Evolutionary conservation across 768 basidiomycete species (phyloP).

Genomic region (Phanerodontia chrysosporium): DNA sequence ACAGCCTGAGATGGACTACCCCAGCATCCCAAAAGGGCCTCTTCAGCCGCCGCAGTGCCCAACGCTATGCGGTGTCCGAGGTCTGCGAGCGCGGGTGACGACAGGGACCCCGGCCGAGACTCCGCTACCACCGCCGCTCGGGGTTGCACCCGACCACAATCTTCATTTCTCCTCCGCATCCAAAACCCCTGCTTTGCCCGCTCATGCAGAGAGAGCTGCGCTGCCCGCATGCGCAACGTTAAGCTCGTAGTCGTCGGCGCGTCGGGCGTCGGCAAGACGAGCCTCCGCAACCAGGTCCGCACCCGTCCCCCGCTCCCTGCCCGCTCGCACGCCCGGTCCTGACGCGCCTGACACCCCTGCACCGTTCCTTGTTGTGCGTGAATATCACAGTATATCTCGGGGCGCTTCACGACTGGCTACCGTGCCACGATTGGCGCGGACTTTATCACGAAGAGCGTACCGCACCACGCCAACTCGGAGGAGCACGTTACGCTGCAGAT

Average conservation of each 20-base stretch:
- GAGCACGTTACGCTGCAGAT: constrained; percentile 67
- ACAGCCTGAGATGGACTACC: background rate
- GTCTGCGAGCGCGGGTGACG: background rate
- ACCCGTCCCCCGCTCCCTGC: background rate
- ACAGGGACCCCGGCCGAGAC: background rate
- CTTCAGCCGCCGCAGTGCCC: background rate
- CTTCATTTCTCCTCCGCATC: background rate
- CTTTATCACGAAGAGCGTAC: constrained; percentile 74
- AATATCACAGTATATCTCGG: constrained; percentile 60
- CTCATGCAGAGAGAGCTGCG: background rate
- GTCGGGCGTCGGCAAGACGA: constrained; percentile 84
- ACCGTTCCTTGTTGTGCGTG: background rate
- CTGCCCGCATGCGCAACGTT: constrained; percentile 60
- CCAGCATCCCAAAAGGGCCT: background rate
- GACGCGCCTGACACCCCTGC: background rate
- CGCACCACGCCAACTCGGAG: constrained; percentile 50
- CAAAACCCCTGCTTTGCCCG: background rate
- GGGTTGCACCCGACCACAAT: background rate
- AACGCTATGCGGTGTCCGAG: background rate
- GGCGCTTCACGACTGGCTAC: constrained; percentile 72
- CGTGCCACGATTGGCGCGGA: constrained; percentile 88
- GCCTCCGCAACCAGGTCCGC: constrained; percentile 67
- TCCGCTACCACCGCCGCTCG: background rate
- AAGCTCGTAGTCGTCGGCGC: constrained; percentile 82
- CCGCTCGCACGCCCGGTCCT: background rate